A percentile compares a stretch with the other conserved stretches of the same genome.
These are phyloP conservation scores for Ascochyta clinopodiicola DNA, from an alignment of 2,329 filamentous ascomycete species.

Conservation along the genomic window DNA sequence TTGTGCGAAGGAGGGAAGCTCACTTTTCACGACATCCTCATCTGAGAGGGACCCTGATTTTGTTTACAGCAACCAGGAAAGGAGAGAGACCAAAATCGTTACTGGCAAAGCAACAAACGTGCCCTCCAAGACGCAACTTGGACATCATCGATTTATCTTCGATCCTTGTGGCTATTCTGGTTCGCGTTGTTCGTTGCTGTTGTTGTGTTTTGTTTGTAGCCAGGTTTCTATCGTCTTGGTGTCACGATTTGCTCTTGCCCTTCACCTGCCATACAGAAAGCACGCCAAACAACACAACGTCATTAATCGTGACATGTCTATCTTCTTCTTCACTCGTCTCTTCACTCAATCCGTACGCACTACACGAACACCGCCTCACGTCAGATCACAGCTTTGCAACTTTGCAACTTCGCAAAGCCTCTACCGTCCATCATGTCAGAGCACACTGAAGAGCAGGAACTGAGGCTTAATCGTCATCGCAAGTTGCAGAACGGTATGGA, in stretches of 20 bases:
- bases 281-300: slow-evolving; percentile 1
- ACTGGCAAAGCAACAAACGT: background rate
- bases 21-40: background rate
- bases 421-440: background rate
- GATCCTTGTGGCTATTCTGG: background rate
- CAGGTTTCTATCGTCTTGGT: background rate
- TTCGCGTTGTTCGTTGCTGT: background rate
- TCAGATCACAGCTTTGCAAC: background rate
- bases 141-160: no score
- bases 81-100: background rate
- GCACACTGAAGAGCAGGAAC: background rate
- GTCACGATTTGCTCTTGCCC: background rate
- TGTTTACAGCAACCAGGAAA: background rate
- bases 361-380: background rate
- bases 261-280: background rate
- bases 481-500: slow-evolving; percentile 12
- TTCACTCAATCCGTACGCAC: background rate
- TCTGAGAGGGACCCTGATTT: background rate
- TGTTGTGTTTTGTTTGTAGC: background rate
- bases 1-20: background rate
- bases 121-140: background rate
- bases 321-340: background rate
- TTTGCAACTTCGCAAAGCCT: background rate
- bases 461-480: slow-evolving; percentile 8
- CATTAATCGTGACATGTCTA: background rate